phyloP scores from a whole-genome alignment of 257 asterid species.

The Solanum sparsipilum region DNA sequence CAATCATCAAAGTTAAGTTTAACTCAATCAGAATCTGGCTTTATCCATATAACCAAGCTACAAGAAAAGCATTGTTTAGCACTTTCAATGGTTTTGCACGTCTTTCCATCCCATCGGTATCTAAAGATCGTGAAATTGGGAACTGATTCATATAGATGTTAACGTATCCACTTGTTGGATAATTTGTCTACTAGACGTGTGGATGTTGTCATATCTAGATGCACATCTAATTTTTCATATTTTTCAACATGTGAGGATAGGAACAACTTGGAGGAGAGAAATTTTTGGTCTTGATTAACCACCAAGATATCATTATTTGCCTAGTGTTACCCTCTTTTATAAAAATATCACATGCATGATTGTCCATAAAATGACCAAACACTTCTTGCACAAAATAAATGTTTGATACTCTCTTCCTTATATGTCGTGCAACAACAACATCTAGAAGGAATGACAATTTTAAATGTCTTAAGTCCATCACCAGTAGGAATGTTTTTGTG shows the following conservation, averaged over 20 bases:
- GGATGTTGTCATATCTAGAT: not conserved
- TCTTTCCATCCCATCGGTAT: too few relatives aligned
- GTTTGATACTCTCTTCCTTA: not conserved
- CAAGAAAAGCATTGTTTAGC: too few relatives aligned
- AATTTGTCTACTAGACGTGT: not conserved
- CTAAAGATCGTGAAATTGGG: too few relatives aligned
- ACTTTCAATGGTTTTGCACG: too few relatives aligned
- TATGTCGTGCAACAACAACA: not conserved
- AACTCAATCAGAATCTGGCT: too few relatives aligned
- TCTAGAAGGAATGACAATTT: too few relatives aligned
- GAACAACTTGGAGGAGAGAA: not conserved
- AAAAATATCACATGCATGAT: too few relatives aligned
- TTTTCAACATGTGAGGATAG: not conserved
- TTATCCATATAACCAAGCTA: too few relatives aligned
- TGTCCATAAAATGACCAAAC: not conserved
- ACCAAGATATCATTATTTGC: not conserved
- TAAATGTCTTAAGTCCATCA: too few relatives aligned
- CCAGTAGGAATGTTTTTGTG: too few relatives aligned
- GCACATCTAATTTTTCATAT: not conserved
- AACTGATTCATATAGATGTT: too few relatives aligned
- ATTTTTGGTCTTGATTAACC: not conserved
- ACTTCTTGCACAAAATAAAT: not conserved
- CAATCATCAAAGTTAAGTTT: too few relatives aligned
- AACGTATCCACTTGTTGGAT: not conserved
- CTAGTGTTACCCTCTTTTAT: not conserved